A percentile compares a stretch with the other conserved stretches of the same genome.
Evolutionary conservation across 2,329 filamentous ascomycete species (phyloP).

Genomic region (Cladophialophora yegresii): DNA sequence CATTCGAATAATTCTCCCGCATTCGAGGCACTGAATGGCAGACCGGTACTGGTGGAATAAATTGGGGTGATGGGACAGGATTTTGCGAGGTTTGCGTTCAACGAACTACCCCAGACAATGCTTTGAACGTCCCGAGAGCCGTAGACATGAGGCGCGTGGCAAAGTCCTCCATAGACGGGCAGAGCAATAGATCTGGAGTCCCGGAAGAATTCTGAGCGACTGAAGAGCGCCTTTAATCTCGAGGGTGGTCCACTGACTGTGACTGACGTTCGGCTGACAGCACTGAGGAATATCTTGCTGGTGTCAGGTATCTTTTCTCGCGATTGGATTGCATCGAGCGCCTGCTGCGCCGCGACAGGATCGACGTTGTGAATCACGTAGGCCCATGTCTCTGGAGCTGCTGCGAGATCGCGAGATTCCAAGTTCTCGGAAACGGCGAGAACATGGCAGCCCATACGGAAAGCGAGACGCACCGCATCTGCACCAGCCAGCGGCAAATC

Average conservation of each 20-base stretch:
- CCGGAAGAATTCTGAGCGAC: not conserved
- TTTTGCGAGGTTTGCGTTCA: not conserved
- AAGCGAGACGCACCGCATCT: conserved; percentile 49
- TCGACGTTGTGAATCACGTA: conserved; percentile 36
- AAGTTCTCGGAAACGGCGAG: conserved; percentile 49
- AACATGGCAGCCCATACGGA: conserved; percentile 52
- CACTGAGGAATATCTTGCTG: conserved; percentile 5
- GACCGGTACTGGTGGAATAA: not conserved
- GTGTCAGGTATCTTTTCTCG: not conserved
- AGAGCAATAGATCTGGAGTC: conserved; percentile 3
- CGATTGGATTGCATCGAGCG: conserved; percentile 26
- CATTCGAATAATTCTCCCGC: not conserved
- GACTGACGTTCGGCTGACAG: conserved; percentile 12
- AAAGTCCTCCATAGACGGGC: conserved; percentile 9
- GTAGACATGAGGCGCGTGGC: conserved; percentile 12
- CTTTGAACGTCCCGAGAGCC: not conserved
- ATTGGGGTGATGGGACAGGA: not conserved
- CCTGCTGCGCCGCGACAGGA: conserved; percentile 34
- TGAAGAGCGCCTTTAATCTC: not conserved
- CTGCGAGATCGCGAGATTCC: conserved; percentile 35
- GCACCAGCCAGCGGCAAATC: conserved; percentile 49
- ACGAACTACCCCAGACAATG: not conserved
- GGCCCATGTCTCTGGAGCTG: conserved; percentile 37
- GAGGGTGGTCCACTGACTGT: conserved; percentile 11
- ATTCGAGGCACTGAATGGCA: not conserved